These are phyloP conservation scores for Rhodomyrtus tomentosa DNA, from an alignment of 345 rosid genomes.

Conservation along the genomic window DNA sequence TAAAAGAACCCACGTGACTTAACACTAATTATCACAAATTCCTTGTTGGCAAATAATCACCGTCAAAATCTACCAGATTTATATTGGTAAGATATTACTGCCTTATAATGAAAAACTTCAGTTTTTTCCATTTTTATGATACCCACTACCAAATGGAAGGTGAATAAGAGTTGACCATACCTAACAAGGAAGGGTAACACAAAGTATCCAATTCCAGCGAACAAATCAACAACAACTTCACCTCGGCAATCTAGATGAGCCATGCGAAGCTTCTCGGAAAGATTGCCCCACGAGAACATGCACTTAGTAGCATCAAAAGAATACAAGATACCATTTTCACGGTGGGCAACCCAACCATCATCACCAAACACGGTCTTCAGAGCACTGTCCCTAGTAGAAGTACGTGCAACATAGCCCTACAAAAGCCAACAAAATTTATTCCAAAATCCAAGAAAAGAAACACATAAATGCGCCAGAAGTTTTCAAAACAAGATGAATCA, in stretches of 20 bases:
- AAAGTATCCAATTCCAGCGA: conserved; percentile 93
- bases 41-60: not conserved
- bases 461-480: not conserved
- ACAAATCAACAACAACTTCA: conserved; percentile 73
- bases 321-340: conserved; percentile 80
- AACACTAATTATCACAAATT: too few relatives aligned
- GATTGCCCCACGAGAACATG: conserved; percentile 99
- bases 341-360: conserved; percentile 82
- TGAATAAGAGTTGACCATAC: conserved; percentile 16
- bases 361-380: conserved; percentile 80
- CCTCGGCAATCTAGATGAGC: conserved; percentile 46
- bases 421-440: not conserved
- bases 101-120: not conserved
- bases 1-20: too few relatives aligned
- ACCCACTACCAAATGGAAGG: not conserved
- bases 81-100: not conserved
- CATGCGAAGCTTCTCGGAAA: conserved; percentile 93
- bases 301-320: conserved; percentile 90
- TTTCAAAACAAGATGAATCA: not conserved
- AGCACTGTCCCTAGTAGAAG: conserved; percentile 74
- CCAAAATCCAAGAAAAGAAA: not conserved
- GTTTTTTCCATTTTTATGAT: not conserved
- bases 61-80: not conserved
- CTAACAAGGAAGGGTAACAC: conserved; percentile 85
- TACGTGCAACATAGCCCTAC: conserved; percentile 73